Conservation (phyloP, 306 rosid genomes). For the Vachellia collinsii region DNA sequence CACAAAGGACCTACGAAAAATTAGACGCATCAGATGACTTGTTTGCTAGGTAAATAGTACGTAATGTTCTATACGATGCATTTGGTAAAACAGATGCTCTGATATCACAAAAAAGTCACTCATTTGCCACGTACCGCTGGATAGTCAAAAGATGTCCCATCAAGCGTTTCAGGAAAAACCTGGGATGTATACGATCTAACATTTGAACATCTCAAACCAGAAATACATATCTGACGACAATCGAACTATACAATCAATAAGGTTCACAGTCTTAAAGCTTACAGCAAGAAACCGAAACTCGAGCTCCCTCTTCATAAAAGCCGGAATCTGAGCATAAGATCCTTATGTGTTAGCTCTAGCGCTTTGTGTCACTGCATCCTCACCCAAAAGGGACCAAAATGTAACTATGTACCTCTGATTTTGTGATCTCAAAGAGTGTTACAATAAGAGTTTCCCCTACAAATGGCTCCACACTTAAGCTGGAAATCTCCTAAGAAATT, state of each 20-base stretch:
- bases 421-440: slow-evolving; percentile 78
- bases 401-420: slow-evolving; percentile 62
- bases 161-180: slow-evolving; percentile 80
- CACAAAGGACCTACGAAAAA: slow-evolving; percentile 78
- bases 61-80: neutral
- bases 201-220: slow-evolving; percentile 23
- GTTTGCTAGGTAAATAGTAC: slow-evolving; percentile 10
- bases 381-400: slow-evolving; percentile 30
- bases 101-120: neutral
- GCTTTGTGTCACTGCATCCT: slow-evolving; percentile 25
- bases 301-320: slow-evolving; percentile 80
- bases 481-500: slow-evolving; percentile 76
- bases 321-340: slow-evolving; percentile 69
- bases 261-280: slow-evolving; percentile 39
- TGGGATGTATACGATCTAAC: slow-evolving; percentile 33
- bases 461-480: slow-evolving; percentile 85
- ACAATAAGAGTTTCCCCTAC: slow-evolving; percentile 77
- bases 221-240: slow-evolving; percentile 7
- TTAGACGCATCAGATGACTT: neutral
- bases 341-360: slow-evolving; percentile 25
- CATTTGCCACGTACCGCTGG: slow-evolving; percentile 61
- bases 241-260: slow-evolving; percentile 2
- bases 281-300: slow-evolving; percentile 93
- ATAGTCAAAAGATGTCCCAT: slow-evolving; percentile 59
- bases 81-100: neutral